Evolutionary conservation across 768 basidiomycete species (phyloP), one percentile per base, ranked within the genome.

Genomic region (Aureoboletus auriporus): DNA sequence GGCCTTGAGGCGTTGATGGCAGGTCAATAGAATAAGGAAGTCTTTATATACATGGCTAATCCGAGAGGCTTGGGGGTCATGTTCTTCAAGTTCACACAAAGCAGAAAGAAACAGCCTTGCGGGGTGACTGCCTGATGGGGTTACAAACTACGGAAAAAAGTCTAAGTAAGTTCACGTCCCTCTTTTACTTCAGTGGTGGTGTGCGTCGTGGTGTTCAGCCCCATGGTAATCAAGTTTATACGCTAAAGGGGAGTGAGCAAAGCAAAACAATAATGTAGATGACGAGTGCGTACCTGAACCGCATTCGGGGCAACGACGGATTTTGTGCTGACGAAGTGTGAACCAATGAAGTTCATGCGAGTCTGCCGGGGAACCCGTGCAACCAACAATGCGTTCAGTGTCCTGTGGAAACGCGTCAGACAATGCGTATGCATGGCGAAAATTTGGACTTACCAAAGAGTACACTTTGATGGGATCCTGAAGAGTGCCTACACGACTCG

Each of bases 341-440:
- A 93, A 82, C 94, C 94, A 97, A 59, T 83, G 75, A 46, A 93
- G 77, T 60, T 97, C 92, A 71, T 97, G 95, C 30, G 93, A 94
- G 70, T 98, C 95, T 39, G 88, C 90, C 9, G 95, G 95, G 62
- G 78, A 83, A 44, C 95, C 95, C 36, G 95, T 93, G 78, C 94
- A 98, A 39, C 95, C 95, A 64, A 98, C 74, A 47, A 90, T 79
- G 52, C 95, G 91, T 54, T 85, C 80, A 33, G 78, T 72, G 54
- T 87, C 87, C 93, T 94, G 49, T 20, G 14, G 42, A 27, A 42
- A 43, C 3, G n/a, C 9, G 47, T 44, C 8, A 50, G 35, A 36
- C 12, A 14, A 31, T 42, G 35, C 30, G 47, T 20, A 29, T 47
- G 47, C 38, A 29, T 8, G 33, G 44, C n/a, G 1, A 13, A 36